Evolutionary conservation across 352 stramenopile genomes (phyloP).

Genomic region (Phytophthora nicotianae): DNA sequence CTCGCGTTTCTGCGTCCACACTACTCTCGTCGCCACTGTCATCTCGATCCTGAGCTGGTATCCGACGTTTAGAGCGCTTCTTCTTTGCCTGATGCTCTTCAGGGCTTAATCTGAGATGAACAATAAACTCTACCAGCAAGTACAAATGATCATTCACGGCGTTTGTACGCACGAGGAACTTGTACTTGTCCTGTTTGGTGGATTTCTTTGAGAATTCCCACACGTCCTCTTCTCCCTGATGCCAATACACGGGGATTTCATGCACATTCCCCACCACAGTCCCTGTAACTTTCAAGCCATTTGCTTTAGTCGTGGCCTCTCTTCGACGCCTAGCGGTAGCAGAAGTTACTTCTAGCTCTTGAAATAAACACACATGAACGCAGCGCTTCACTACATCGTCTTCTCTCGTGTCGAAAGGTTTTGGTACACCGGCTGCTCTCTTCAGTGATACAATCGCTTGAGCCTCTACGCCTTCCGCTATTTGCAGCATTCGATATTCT

Average conservation of each 20-base stretch:
- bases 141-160: conserved; percentile 69
- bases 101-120: conserved; percentile 52
- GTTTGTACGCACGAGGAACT: conserved; percentile 82
- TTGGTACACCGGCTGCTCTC: conserved; percentile 66
- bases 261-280: conserved; percentile 76
- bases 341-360: conserved; percentile 54
- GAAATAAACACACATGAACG: conserved; percentile 81
- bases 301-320: conserved; percentile 4
- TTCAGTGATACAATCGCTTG: conserved; percentile 84
- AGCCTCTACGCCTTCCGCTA: conserved; percentile 56
- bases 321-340: conserved; percentile 8
- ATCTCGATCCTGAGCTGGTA: conserved; percentile 8
- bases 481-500: conserved; percentile 49
- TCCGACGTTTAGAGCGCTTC: conserved; percentile 18
- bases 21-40: conserved; percentile 20
- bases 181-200: conserved; percentile 83
- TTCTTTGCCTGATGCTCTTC: conserved; percentile 31
- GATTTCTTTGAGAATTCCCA: conserved; percentile 83
- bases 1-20: conserved; percentile 27
- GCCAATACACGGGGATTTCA: conserved; percentile 79
- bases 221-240: conserved; percentile 70
- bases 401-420: conserved; percentile 78
- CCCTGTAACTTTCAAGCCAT: conserved; percentile 29
- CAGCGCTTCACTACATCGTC: conserved; percentile 79
- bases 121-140: conserved; percentile 77